Conservation (phyloP, 768 basidiomycete species). For the Thelephora aurantiotincta region DNA sequence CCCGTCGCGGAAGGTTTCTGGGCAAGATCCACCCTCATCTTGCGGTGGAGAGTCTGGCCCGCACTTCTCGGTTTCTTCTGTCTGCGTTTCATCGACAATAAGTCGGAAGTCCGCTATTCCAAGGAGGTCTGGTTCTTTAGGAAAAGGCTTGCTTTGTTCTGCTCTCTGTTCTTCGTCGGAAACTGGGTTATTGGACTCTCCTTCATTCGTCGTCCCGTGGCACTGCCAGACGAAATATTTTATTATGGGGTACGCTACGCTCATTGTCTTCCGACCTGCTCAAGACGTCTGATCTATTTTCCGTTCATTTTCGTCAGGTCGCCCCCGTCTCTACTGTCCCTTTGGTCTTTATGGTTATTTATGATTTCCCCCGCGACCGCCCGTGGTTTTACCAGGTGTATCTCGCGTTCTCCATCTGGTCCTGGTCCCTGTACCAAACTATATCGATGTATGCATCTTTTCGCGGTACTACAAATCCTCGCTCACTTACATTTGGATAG, state of each 20-base stretch:
- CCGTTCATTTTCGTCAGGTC: slow-evolving; percentile 20
- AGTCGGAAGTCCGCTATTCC: slow-evolving; percentile 33
- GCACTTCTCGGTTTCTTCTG: slow-evolving; percentile 41
- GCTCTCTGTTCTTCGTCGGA: slow-evolving; percentile 45
- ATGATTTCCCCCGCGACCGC: slow-evolving; percentile 57
- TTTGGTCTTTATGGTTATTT: slow-evolving; percentile 47
- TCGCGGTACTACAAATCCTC: not conserved
- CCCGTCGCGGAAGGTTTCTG: slow-evolving; percentile 21
- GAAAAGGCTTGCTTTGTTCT: slow-evolving; percentile 53
- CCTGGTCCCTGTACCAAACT: slow-evolving; percentile 48
- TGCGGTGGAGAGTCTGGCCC: slow-evolving; percentile 50
- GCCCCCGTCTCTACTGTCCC: slow-evolving; percentile 49
- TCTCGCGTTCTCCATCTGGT: slow-evolving; percentile 45
- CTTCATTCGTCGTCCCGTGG: slow-evolving; percentile 30
- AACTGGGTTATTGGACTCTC: slow-evolving; percentile 56
- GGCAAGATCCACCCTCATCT: slow-evolving; percentile 17
- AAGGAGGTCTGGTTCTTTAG: slow-evolving; percentile 65
- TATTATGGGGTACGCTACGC: slow-evolving; percentile 32
- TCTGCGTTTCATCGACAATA: slow-evolving; percentile 42
- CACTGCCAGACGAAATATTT: slow-evolving; percentile 43
- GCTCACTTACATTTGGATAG: slow-evolving; percentile 10
- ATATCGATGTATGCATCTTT: slow-evolving; percentile 25
- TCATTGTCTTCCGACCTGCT: not conserved
- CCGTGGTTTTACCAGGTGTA: slow-evolving; percentile 46
- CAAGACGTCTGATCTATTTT: not conserved